Conservation (phyloP, 176 grass and related monocot genomes). For the Eremochloa ophiuroides region DNA sequence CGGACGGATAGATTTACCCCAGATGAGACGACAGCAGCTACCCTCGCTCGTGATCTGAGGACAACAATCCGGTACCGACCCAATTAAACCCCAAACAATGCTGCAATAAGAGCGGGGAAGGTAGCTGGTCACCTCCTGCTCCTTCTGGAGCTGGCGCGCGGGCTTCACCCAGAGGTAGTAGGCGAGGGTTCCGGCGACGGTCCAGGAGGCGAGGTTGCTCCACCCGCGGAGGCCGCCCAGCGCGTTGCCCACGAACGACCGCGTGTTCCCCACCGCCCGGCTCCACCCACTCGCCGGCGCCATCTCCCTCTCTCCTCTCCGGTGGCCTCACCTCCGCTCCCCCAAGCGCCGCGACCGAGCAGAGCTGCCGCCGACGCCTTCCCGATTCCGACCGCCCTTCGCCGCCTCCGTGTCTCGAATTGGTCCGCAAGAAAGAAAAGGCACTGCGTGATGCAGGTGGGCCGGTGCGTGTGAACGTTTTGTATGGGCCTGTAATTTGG, state of each 20-base stretch:
- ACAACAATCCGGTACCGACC: not conserved
- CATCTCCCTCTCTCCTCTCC: not conserved
- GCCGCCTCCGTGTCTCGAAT: constrained; percentile 13
- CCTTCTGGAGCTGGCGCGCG: constrained; percentile 63
- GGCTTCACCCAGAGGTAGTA: constrained; percentile 99
- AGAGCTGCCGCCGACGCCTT: not conserved
- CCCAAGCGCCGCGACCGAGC: not conserved
- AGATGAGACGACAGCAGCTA: not conserved
- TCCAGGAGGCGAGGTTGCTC: constrained; percentile 86
- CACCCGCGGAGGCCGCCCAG: constrained; percentile 82
- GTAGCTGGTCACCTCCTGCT: constrained; percentile 56
- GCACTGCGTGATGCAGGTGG: not conserved
- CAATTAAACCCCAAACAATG: not conserved
- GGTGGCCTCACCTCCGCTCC: not conserved
- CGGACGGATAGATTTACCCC: not conserved
- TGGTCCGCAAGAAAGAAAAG: constrained; percentile 41
- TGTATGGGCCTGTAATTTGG: not conserved
- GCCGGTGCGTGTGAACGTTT: not conserved
- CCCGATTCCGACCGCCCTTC: constrained; percentile 13
- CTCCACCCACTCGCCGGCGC: constrained; percentile 43
- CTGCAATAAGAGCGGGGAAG: not conserved
- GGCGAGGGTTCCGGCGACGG: constrained; percentile 82
- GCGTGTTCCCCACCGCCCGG: constrained; percentile 56
- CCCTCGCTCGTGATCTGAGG: not conserved
- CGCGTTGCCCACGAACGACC: constrained; percentile 86